Evolutionary conservation across 2,329 filamentous ascomycete genomes (phyloP).

Genomic region (Sporothrix mexicana): DNA sequence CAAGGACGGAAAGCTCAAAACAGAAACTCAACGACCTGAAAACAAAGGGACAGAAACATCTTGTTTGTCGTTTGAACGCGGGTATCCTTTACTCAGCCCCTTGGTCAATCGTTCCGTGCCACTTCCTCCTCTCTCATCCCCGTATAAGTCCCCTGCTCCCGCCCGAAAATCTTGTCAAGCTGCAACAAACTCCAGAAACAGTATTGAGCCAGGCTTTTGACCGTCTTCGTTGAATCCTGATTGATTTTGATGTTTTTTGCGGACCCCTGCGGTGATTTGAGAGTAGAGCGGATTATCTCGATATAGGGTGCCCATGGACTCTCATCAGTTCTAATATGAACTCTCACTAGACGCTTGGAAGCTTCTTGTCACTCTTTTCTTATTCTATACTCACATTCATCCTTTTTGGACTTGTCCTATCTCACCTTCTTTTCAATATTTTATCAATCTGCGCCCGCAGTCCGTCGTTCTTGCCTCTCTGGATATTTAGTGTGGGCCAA

Average conservation of each 20-base stretch:
- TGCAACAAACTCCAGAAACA: slow-evolving; percentile 9
- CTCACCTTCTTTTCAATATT: not conserved
- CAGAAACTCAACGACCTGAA: not conserved
- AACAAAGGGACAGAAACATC: not conserved
- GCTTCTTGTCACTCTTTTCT: slow-evolving; percentile 2
- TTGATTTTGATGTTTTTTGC: no score
- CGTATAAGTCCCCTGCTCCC: slow-evolving; percentile 5
- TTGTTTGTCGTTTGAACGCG: not conserved
- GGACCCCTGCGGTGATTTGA: not conserved
- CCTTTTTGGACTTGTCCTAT: not conserved
- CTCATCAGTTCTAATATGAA: not conserved
- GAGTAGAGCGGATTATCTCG: not conserved
- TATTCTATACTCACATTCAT: not conserved
- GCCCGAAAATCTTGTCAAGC: not conserved
- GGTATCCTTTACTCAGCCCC: not conserved
- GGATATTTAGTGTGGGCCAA: not conserved
- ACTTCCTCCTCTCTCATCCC: not conserved
- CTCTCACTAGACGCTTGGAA: not conserved
- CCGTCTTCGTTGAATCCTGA: not conserved
- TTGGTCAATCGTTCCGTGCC: not conserved
- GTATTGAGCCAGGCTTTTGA: not conserved
- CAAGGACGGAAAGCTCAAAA: no score
- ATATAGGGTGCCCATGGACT: not conserved
- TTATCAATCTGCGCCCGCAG: not conserved
- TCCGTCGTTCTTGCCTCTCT: slow-evolving; percentile 1